A percentile compares a stretch with the other conserved stretches of the same genome.
Conservation (phyloP, 257 asterid species). For the Solanum commersonii region DNA sequence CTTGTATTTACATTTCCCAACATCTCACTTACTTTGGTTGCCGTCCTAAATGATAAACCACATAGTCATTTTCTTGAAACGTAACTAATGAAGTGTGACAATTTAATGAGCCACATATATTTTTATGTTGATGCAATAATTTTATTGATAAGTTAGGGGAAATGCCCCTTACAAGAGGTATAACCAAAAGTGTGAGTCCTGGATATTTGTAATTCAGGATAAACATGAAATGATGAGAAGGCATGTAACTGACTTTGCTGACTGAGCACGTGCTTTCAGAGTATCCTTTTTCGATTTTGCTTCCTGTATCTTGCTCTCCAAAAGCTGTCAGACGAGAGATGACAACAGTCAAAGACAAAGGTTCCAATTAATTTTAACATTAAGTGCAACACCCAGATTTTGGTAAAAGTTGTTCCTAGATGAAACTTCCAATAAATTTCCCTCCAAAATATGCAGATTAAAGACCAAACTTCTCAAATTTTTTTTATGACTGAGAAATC, state of each 20-base stretch:
- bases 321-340: constrained; percentile 39
- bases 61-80: constrained; percentile 2
- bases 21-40: constrained; percentile 92
- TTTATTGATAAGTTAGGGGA: background rate
- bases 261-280: constrained; percentile 95
- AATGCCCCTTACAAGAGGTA: background rate
- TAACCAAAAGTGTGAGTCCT: background rate
- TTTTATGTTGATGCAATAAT: background rate
- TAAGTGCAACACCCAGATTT: background rate
- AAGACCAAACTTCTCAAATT: background rate
- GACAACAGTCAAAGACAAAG: background rate
- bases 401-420: background rate
- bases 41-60: constrained; percentile 53
- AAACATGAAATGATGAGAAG: background rate
- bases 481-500: background rate
- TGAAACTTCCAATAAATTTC: background rate
- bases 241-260: constrained; percentile 74
- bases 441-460: background rate
- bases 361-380: background rate
- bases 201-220: background rate
- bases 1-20: constrained; percentile 94
- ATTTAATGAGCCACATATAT: background rate
- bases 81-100: background rate
- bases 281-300: constrained; percentile 95
- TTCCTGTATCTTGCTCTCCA: constrained; percentile 97